These are phyloP conservation scores for Aphanoascus verrucosus DNA, from an alignment of 2,329 filamentous ascomycete species.

Conservation along the genomic window DNA sequence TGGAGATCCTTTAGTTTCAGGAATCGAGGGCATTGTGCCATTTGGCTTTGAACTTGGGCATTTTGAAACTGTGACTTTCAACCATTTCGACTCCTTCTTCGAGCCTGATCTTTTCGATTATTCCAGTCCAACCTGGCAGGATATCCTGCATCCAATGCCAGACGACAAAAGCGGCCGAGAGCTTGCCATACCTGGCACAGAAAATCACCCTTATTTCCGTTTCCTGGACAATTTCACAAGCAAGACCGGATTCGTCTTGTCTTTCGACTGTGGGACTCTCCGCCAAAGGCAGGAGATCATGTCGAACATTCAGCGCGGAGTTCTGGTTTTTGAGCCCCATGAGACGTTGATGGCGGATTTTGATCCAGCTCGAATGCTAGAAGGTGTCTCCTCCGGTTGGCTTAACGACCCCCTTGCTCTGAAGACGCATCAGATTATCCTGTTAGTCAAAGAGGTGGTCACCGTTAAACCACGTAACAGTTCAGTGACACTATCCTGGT, in stretches of 20 bases:
- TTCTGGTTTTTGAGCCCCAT: not conserved
- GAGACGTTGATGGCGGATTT: slow-evolving; percentile 10
- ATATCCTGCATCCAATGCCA: not conserved
- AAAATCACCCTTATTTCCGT: slow-evolving; percentile 4
- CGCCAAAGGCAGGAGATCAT: slow-evolving; percentile 24
- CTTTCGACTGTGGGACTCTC: slow-evolving; percentile 31
- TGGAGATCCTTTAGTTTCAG: not conserved
- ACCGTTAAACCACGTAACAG: slow-evolving; percentile 29
- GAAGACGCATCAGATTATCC: slow-evolving; percentile 29
- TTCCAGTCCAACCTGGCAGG: not conserved
- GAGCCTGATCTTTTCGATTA: slow-evolving; percentile 1
- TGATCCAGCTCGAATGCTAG: not conserved
- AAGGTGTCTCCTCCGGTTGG: slow-evolving; percentile 16
- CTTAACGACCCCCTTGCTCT: slow-evolving; percentile 27
- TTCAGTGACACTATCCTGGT: slow-evolving; percentile 28
- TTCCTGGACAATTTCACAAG: slow-evolving; percentile 32
- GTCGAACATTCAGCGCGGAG: not conserved
- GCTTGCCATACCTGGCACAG: not conserved
- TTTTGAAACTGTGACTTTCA: not conserved
- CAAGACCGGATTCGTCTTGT: slow-evolving; percentile 27
- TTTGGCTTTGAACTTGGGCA: not conserved
- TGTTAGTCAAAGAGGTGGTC: slow-evolving; percentile 28
- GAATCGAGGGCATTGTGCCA: not conserved
- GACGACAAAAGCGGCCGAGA: not conserved
- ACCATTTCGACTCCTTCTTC: not conserved